Percentiles rank a stretch among this genome's conserved stretches.
These are phyloP conservation scores for Suillus hirtellus DNA, from an alignment of 768 basidiomycete species.

Conservation along the genomic window DNA sequence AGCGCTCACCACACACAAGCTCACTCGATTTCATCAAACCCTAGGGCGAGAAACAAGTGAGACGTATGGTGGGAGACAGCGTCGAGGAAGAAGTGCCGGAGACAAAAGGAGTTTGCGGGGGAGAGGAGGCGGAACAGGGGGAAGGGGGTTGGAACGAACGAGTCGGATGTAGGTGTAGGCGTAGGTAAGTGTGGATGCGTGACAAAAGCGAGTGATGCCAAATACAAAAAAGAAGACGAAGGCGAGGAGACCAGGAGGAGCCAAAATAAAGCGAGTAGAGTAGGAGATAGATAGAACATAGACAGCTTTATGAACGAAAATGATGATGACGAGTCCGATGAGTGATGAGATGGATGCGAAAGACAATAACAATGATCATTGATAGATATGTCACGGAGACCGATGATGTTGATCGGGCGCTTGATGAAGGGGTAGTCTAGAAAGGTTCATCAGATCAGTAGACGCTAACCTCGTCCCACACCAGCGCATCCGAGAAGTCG, in stretches of 20 bases:
- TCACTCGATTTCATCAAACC: conserved; percentile 46
- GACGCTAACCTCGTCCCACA: conserved; percentile 31
- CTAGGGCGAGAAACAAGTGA: conserved; percentile 45
- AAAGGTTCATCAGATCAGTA: conserved; percentile 18
- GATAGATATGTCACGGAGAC: conserved; percentile 15
- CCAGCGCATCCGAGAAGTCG: conserved; percentile 29
- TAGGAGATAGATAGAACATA: conserved; percentile 27
- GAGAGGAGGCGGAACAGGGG: conserved; percentile 24
- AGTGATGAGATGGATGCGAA: conserved; percentile 17
- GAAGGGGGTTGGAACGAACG: conserved; percentile 19
- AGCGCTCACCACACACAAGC: conserved; percentile 49
- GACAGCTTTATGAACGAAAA: conserved; percentile 18
- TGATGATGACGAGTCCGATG: conserved; percentile 21
- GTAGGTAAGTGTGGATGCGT: not conserved
- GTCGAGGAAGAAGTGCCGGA: conserved; percentile 16
- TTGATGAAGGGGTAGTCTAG: conserved; percentile 1
- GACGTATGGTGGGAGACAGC: conserved; percentile 32
- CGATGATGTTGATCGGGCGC: conserved; percentile 9
- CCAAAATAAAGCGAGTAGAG: conserved; percentile 27
- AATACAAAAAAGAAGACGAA: conserved; percentile 14
- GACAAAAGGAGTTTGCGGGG: conserved; percentile 16
- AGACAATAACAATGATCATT: conserved; percentile 12
- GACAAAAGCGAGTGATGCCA: conserved; percentile 15
- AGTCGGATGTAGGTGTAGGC: not conserved
- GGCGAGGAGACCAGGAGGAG: conserved; percentile 16